Evolutionary conservation across 345 rosid genomes (phyloP), one percentile per base, ranked within the genome.

Genomic region (Balakata baccata): DNA sequence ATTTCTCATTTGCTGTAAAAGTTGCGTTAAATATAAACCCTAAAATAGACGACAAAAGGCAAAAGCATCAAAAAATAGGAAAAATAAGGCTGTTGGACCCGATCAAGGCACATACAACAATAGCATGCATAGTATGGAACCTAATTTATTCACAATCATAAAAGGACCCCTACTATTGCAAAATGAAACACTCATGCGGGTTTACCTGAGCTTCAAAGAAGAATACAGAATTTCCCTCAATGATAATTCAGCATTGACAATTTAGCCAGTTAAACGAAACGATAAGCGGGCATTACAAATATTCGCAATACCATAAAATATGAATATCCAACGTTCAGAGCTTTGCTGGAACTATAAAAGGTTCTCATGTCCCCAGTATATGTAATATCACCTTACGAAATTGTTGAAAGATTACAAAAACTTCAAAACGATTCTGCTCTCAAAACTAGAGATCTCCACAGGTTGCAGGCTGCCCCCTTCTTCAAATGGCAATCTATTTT

Each of bases 321-420:
- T 29, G 34, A 29, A 29, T 20, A 38, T 34, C 52, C 38, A 45
- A 23, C 22, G 45, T 51, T 61, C 14, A n/a, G 3, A 37, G 13
- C 14, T 11, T 46, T 37, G 9, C 29, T 50, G 16, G 63, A 22
- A 37, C 63, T n/a, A 29, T 52, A 45, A 45, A 72, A 53, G 70
- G 61, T 16, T 18, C 25, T 17, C 17, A 56, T 20, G 6, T 12
- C 45, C 45, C 25, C 7, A 11, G 43, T 10, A 47, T 49, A 34
- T 67, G 34, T 11, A 34, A 72, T 49, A 3, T 46, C 65, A 50
- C 25, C 62, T 46, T 6, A 58, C 52, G 68, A 59, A 68, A 59
- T 58, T 29, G 57, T 58, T 58, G 57, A 58, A 60, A 39, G 51
- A 60, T 8, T 29, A 11, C 65, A 41, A 29, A 38, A 67, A 20